Conservation (phyloP, 768 basidiomycete genomes). For the Symmetrospora coprosmae region DNA sequence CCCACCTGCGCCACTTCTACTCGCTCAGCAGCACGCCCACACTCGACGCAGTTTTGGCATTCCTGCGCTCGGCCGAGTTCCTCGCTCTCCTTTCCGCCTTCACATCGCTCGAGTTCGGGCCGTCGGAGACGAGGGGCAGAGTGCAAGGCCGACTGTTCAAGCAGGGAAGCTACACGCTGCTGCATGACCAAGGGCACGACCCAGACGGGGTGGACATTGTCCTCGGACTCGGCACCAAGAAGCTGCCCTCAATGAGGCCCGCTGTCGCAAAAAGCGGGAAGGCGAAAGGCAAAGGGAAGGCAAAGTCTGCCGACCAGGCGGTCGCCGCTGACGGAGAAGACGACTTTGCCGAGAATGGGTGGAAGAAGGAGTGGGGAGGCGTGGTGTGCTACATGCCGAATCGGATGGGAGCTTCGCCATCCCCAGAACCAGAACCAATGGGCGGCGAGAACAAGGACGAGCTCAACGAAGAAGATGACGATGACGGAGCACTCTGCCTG, state of each 20-base stretch:
- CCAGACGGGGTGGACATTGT: slow-evolving; percentile 9
- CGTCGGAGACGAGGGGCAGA: neutral
- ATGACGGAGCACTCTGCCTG: neutral
- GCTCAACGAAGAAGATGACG: neutral
- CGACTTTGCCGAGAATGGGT: neutral
- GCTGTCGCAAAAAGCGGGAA: neutral
- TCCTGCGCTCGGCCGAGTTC: neutral
- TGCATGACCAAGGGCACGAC: slow-evolving; percentile 14
- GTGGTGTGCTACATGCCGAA: neutral
- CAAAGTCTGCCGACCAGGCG: neutral
- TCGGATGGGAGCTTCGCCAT: neutral
- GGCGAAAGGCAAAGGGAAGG: neutral
- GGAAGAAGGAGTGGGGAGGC: neutral
- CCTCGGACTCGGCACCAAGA: neutral
- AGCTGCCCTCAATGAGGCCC: neutral
- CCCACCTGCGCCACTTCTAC: neutral
- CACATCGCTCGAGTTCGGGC: neutral
- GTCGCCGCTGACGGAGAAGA: neutral
- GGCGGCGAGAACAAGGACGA: neutral
- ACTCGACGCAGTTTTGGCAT: neutral
- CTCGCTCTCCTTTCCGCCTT: neutral
- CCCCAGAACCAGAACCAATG: neutral
- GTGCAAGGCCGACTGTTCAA: neutral
- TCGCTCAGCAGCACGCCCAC: neutral
- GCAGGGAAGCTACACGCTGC: slow-evolving; percentile 1